phyloP scores from a whole-genome alignment of 1,139 yeast species.

The Meyerozyma athensensis region DNA sequence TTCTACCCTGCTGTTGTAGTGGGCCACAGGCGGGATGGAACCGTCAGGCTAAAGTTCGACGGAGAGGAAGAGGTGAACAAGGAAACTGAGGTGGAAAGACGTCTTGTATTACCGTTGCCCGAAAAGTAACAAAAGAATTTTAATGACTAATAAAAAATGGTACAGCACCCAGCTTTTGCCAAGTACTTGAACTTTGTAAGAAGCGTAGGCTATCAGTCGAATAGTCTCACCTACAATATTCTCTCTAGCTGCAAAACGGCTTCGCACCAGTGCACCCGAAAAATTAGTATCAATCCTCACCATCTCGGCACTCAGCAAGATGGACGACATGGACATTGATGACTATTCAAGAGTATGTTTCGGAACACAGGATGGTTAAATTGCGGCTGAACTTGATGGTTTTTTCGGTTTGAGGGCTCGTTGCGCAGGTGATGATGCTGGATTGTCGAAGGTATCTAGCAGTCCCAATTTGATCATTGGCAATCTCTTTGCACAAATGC shows the following conservation, averaged over 20 bases:
- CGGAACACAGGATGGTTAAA: conserved; percentile 1
- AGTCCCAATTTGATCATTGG: conserved; percentile 1
- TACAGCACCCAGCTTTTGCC: background rate
- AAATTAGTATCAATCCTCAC: background rate
- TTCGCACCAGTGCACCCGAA: background rate
- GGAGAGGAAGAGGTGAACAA: conserved; percentile 97
- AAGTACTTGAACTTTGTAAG: too few relatives aligned
- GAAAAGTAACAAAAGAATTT: conserved; percentile 19
- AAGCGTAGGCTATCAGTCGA: too few relatives aligned
- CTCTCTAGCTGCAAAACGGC: background rate
- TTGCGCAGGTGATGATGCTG: conserved; percentile 1
- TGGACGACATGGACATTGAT: conserved; percentile 55
- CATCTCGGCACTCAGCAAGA: conserved; percentile 11
- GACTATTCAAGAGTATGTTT: conserved; percentile 50
- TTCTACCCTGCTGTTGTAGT: conserved; percentile 93
- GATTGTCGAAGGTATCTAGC: background rate
- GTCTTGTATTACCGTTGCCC: conserved; percentile 77
- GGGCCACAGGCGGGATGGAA: conserved; percentile 70
- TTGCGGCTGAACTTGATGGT: background rate
- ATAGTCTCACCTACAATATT: too few relatives aligned
- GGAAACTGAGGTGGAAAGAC: conserved; percentile 87
- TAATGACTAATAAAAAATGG: conserved; percentile 2
- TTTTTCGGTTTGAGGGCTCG: background rate
- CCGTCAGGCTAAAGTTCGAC: conserved; percentile 78
- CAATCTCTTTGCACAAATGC: conserved; percentile 6